These are phyloP conservation scores for Phytophthora chlamydospora DNA, from an alignment of 352 stramenopile genomes.

Conservation along the genomic window DNA sequence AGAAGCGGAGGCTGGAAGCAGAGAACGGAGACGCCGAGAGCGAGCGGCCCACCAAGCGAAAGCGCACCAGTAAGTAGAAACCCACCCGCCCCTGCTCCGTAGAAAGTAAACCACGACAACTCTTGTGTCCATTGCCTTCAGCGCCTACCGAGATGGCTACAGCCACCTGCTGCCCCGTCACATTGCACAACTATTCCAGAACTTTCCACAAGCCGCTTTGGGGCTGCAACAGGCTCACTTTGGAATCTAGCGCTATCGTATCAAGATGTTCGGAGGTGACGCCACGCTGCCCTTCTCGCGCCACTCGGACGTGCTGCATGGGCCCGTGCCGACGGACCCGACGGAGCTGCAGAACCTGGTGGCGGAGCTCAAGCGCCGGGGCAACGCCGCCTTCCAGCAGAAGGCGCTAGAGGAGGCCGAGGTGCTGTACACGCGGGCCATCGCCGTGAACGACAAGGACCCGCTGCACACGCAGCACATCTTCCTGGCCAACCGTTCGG, in stretches of 20 bases:
- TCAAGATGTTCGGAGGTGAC: slow-evolving; percentile 72
- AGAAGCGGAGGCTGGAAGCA: slow-evolving; percentile 39
- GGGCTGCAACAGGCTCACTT: too few relatives aligned
- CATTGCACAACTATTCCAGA: too few relatives aligned
- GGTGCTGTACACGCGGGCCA: slow-evolving; percentile 95
- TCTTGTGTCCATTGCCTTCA: too few relatives aligned
- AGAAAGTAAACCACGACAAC: too few relatives aligned
- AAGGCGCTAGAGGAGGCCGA: slow-evolving; percentile 93
- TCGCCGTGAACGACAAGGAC: slow-evolving; percentile 79
- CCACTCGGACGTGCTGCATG: slow-evolving; percentile 84
- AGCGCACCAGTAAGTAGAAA: slow-evolving; percentile 32
- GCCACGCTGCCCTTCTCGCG: slow-evolving; percentile 73
- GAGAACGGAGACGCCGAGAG: slow-evolving; percentile 15
- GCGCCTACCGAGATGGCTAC: too few relatives aligned
- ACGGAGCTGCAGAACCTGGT: slow-evolving; percentile 71
- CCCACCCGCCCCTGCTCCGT: not conserved
- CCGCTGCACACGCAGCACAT: slow-evolving; percentile 77
- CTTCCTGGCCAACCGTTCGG: slow-evolving; percentile 90
- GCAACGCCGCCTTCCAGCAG: slow-evolving; percentile 87
- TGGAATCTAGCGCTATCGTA: too few relatives aligned
- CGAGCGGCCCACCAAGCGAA: slow-evolving; percentile 27
- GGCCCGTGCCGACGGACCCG: slow-evolving; percentile 45
- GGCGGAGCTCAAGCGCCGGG: slow-evolving; percentile 87
- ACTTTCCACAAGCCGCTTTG: too few relatives aligned
- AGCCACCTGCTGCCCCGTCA: too few relatives aligned